Evolutionary conservation across 2,329 filamentous ascomycete species (phyloP).

Genomic region (Lachnellula willkommii): DNA sequence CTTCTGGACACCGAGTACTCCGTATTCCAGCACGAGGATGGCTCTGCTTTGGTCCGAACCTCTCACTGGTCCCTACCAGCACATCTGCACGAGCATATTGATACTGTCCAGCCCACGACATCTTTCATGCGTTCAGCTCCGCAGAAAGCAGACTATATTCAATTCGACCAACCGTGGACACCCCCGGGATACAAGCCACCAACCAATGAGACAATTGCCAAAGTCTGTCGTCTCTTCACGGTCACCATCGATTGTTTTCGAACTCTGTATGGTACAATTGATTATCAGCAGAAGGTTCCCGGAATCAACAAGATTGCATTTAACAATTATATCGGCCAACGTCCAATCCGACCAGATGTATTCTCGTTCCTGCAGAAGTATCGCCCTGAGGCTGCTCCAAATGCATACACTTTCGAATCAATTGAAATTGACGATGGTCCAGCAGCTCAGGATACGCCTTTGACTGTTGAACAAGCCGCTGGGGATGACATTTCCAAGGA

Average conservation of each 20-base stretch:
- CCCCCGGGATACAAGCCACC: constrained; percentile 29
- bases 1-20: constrained; percentile 49
- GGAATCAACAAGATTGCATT: constrained; percentile 21
- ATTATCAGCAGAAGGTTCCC: constrained; percentile 15
- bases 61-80: constrained; percentile 52
- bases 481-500: constrained; percentile 32
- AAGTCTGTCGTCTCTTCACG: constrained; percentile 57
- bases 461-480: constrained; percentile 9
- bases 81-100: constrained; percentile 53
- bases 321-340: constrained; percentile 22
- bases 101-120: constrained; percentile 56
- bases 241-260: constrained; percentile 21
- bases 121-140: constrained; percentile 46
- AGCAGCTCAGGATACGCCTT: constrained; percentile 6
- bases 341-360: constrained; percentile 20
- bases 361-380: constrained; percentile 15
- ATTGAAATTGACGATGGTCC: constrained; percentile 16
- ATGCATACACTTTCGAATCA: constrained; percentile 8
- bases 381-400: constrained; percentile 9
- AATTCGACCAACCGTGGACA: constrained; percentile 24
- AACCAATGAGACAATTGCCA: constrained; percentile 24
- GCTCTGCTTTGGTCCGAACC: constrained; percentile 46
- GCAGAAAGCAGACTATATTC: constrained; percentile 9
- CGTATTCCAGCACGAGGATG: constrained; percentile 50
- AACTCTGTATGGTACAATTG: constrained; percentile 17